Percentiles rank a stretch among this genome's conserved stretches.
Conservation (phyloP, 306 rosid genomes). For the Senna tora region DNA sequence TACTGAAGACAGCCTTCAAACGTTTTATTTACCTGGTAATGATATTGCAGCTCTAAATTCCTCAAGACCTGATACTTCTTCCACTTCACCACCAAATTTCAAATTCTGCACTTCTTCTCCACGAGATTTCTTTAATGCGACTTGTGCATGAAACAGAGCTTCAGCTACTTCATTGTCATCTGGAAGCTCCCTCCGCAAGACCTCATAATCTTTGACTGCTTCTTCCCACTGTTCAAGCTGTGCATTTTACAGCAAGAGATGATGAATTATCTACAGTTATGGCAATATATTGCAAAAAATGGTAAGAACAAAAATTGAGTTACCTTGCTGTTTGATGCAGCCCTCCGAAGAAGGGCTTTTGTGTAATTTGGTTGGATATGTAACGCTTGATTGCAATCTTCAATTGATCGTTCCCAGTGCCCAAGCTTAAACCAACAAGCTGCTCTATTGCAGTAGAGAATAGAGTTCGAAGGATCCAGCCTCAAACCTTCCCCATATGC, state of each 20-base stretch:
- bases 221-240: constrained; percentile 83
- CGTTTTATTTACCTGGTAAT: constrained; percentile 55
- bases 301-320: neutral
- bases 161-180: constrained; percentile 76
- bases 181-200: constrained; percentile 67
- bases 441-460: constrained; percentile 84
- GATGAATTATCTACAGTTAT: neutral
- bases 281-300: neutral
- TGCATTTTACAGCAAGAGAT: constrained; percentile 39
- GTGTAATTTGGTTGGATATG: constrained; percentile 66
- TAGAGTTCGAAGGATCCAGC: constrained; percentile 69
- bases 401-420: constrained; percentile 74
- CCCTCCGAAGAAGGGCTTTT: constrained; percentile 85
- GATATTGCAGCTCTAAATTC: constrained; percentile 67
- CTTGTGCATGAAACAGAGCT: constrained; percentile 69
- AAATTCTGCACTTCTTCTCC: constrained; percentile 74
- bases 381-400: constrained; percentile 82
- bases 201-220: constrained; percentile 70
- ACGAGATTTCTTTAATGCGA: constrained; percentile 72
- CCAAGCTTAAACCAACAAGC: constrained; percentile 94
- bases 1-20: neutral
- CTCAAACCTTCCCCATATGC: constrained; percentile 84
- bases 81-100: constrained; percentile 82
- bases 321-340: constrained; percentile 80
- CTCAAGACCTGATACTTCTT: constrained; percentile 67